Conservation (phyloP, 257 asterid species). For the Paulownia fortunei region DNA sequence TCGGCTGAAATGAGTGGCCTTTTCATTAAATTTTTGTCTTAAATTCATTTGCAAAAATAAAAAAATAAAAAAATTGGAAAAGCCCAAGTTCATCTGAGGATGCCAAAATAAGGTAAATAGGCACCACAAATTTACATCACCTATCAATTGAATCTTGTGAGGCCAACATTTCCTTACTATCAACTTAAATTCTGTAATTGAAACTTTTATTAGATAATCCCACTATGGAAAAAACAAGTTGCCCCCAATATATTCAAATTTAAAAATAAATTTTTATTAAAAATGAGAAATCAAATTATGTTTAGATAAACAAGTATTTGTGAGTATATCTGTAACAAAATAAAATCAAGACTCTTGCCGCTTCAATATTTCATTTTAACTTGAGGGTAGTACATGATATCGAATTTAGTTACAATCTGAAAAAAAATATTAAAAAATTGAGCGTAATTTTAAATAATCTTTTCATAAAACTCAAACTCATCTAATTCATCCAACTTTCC, state of each 20-base stretch:
- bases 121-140: conserved; percentile 22
- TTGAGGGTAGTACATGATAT: no score
- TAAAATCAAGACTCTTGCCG: background rate
- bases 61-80: background rate
- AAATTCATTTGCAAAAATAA: background rate
- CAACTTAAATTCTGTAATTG: background rate
- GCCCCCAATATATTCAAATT: no score
- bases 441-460: background rate
- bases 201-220: background rate
- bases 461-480: background rate
- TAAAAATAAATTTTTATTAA: background rate
- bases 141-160: conserved; percentile 14
- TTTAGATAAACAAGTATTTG: background rate
- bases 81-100: background rate
- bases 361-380: no score
- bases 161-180: conserved; percentile 14
- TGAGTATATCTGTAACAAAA: background rate
- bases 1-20: background rate
- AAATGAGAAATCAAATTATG: background rate
- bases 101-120: background rate
- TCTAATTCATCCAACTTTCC: background rate
- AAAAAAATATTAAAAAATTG: no score
- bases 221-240: background rate
- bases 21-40: background rate
- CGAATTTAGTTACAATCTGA: no score